Percentiles rank a stretch among this genome's conserved stretches.
Evolutionary conservation across 495 filamentous ascomycete species (phyloP).

Genomic region (Annulohypoxylon stygium): DNA sequence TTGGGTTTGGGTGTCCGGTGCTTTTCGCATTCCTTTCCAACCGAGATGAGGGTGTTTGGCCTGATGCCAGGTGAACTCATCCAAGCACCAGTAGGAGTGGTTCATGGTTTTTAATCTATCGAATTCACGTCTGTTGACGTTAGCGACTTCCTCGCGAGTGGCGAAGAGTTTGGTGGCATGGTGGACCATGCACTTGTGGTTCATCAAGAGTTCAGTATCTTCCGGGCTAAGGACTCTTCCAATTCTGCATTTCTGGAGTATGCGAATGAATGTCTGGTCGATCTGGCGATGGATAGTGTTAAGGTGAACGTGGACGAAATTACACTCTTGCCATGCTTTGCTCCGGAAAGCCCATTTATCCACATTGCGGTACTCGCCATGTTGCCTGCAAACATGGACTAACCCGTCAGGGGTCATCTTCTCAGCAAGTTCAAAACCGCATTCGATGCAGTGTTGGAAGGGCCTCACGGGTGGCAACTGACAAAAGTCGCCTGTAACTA

Average conservation of each 20-base stretch:
- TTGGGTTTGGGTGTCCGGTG: slow-evolving; percentile 68
- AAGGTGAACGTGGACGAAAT: slow-evolving; percentile 58
- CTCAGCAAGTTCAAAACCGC: slow-evolving; percentile 77
- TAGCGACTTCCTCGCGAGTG: slow-evolving; percentile 55
- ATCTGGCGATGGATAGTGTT: slow-evolving; percentile 67
- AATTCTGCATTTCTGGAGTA: slow-evolving; percentile 65
- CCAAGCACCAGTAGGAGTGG: slow-evolving; percentile 77
- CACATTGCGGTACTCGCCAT: slow-evolving; percentile 50
- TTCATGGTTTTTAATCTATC: slow-evolving; percentile 51
- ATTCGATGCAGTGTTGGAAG: slow-evolving; percentile 79
- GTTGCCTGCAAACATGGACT: slow-evolving; percentile 67
- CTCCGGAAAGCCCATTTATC: slow-evolving; percentile 59
- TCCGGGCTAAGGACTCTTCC: slow-evolving; percentile 53
- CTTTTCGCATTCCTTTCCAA: slow-evolving; percentile 70
- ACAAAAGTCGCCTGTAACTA: slow-evolving; percentile 97
- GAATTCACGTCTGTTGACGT: slow-evolving; percentile 57
- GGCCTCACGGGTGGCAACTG: slow-evolving; percentile 93
- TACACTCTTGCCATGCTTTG: slow-evolving; percentile 53
- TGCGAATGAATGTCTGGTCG: slow-evolving; percentile 61
- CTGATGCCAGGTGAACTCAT: slow-evolving; percentile 71
- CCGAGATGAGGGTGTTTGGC: slow-evolving; percentile 70
- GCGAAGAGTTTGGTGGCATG: slow-evolving; percentile 64
- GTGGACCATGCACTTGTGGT: slow-evolving; percentile 57
- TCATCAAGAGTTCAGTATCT: slow-evolving; percentile 61
- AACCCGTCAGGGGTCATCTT: slow-evolving; percentile 77